A percentile compares a stretch with the other conserved stretches of the same genome.
phyloP scores from a whole-genome alignment of 257 asterid species.

The Plantago major region DNA sequence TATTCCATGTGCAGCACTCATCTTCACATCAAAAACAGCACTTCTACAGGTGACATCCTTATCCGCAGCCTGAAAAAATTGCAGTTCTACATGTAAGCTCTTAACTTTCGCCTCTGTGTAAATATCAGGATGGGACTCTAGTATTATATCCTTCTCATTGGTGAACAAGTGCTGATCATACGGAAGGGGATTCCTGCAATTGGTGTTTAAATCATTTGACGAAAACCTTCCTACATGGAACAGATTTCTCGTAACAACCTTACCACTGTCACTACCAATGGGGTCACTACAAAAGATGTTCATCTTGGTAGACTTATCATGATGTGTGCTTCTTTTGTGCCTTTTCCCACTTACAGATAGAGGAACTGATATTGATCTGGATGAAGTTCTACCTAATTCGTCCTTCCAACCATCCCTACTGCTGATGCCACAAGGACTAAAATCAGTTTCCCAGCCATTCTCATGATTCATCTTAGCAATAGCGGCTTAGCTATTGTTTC shows the following conservation, averaged over 20 bases:
- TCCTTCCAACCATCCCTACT: slow-evolving; percentile 82
- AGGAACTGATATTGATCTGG: slow-evolving; percentile 55
- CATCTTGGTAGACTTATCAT: slow-evolving; percentile 30
- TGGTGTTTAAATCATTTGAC: slow-evolving; percentile 31
- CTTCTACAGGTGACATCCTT: slow-evolving; percentile 20
- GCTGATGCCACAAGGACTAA: slow-evolving; percentile 59
- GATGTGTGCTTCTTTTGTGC: slow-evolving; percentile 32
- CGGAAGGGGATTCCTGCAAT: slow-evolving; percentile 38
- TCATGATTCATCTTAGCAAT: slow-evolving; percentile 30
- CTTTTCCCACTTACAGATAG: slow-evolving; percentile 41
- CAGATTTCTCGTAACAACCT: slow-evolving; percentile 38
- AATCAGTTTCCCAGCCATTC: slow-evolving; percentile 28
- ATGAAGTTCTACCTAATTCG: slow-evolving; percentile 38
- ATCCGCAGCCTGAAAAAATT: slow-evolving; percentile 26
- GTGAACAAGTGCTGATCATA: slow-evolving; percentile 18
- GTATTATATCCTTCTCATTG: slow-evolving; percentile 33
- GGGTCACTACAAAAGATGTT: slow-evolving; percentile 26
- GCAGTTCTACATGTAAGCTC: slow-evolving; percentile 31
- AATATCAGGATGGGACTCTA: slow-evolving; percentile 38
- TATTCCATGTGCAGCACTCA: slow-evolving; percentile 35
- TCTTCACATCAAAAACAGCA: slow-evolving; percentile 29
- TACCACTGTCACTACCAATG: slow-evolving; percentile 31
- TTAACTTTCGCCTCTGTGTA: slow-evolving; percentile 36
- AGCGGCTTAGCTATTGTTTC: slow-evolving; percentile 30
- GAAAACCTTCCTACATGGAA: slow-evolving; percentile 30